Conservation (phyloP, 129 eudicot species). For the Centella asiatica region DNA sequence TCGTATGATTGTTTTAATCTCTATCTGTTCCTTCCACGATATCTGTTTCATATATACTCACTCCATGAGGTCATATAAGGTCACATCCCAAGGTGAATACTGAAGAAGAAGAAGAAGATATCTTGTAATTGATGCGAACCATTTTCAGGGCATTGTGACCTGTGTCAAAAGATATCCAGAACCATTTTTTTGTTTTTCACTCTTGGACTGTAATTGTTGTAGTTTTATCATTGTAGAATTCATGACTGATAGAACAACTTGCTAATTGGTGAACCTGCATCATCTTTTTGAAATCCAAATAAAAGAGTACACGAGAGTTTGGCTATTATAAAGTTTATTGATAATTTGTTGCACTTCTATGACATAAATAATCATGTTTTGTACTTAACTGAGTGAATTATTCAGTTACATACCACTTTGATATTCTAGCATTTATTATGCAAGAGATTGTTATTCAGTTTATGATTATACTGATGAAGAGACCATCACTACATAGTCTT, state of each 20-base stretch:
- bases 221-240: slow-evolving; percentile 55
- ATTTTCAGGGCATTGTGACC: slow-evolving; percentile 23
- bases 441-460: background rate
- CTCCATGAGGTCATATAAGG: slow-evolving; percentile 34
- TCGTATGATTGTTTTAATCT: slow-evolving; percentile 34
- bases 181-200: slow-evolving; percentile 25
- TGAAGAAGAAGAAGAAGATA: slow-evolving; percentile 29
- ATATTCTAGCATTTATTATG: background rate
- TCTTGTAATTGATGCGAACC: slow-evolving; percentile 22
- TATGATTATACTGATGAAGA: background rate
- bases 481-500: background rate
- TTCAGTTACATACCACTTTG: background rate
- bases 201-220: slow-evolving; percentile 36
- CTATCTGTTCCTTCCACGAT: slow-evolving; percentile 20
- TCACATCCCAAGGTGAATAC: slow-evolving; percentile 35
- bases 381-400: too few species aligned
- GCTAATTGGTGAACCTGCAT: slow-evolving; percentile 40
- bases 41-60: slow-evolving; percentile 43
- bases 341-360: slow-evolving; percentile 11
- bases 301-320: slow-evolving; percentile 40
- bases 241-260: slow-evolving; percentile 32
- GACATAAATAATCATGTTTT: too few species aligned
- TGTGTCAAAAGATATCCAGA: slow-evolving; percentile 40
- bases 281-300: slow-evolving; percentile 37
- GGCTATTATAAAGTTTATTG: slow-evolving; percentile 19